Evolutionary conservation across 192 early-diverging fungal species (phyloP).

Genomic region (Gamsiella multidivaricata): DNA sequence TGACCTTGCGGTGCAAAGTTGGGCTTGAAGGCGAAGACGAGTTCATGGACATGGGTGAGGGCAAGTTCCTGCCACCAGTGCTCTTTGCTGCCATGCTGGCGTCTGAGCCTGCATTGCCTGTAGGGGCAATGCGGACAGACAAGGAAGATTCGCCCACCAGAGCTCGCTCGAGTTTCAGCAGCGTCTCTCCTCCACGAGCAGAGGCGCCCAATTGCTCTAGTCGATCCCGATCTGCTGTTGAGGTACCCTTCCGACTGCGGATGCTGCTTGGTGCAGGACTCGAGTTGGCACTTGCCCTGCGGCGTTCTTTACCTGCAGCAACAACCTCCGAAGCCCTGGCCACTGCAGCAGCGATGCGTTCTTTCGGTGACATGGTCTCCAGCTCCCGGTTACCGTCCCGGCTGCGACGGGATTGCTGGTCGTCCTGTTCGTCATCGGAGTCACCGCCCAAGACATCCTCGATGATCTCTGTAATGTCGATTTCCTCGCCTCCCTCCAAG

Average conservation of each 20-base stretch:
- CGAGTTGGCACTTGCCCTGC: slow-evolving; percentile 18
- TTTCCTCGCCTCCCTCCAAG: slow-evolving; percentile 45
- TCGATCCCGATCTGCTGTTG: slow-evolving; percentile 14
- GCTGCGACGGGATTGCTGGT: background rate
- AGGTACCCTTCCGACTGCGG: background rate
- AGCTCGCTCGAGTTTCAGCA: slow-evolving; percentile 46
- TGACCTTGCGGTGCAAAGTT: slow-evolving; percentile 13
- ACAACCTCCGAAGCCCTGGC: slow-evolving; percentile 36
- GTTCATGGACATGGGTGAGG: slow-evolving; percentile 42
- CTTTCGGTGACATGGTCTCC: slow-evolving; percentile 32
- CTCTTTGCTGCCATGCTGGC: background rate
- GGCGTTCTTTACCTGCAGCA: slow-evolving; percentile 44
- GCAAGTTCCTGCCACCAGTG: slow-evolving; percentile 17
- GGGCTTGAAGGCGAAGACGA: slow-evolving; percentile 29
- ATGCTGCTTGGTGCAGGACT: background rate
- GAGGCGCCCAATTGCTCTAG: slow-evolving; percentile 31
- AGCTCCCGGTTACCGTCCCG: slow-evolving; percentile 3
- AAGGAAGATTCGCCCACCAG: slow-evolving; percentile 23
- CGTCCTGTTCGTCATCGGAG: slow-evolving; percentile 46
- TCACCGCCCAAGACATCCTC: slow-evolving; percentile 55
- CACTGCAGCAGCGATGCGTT: slow-evolving; percentile 39
- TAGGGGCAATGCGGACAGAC: too few relatives aligned
- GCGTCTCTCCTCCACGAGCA: slow-evolving; percentile 39
- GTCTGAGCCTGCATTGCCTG: background rate
- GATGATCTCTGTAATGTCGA: slow-evolving; percentile 60